Conservation (phyloP, 306 rosid genomes). For the Pyrus bretschneideri region DNA sequence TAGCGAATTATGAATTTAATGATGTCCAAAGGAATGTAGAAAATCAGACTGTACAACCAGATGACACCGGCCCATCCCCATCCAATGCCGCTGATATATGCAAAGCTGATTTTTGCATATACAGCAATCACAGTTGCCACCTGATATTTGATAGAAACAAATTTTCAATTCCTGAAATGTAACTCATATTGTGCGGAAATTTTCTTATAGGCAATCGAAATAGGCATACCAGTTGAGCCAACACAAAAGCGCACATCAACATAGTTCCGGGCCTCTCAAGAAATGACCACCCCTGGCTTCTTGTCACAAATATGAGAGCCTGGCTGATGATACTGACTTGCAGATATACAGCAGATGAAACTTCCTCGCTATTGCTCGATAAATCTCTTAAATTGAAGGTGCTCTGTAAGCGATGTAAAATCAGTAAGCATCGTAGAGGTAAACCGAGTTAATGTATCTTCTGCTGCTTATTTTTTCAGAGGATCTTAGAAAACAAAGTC, state of each 20-base stretch:
- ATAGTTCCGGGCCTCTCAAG: slow-evolving; percentile 71
- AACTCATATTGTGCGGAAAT: background rate
- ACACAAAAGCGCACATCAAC: slow-evolving; percentile 68
- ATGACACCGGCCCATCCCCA: slow-evolving; percentile 90
- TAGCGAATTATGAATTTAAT: slow-evolving; percentile 72
- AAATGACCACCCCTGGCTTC: slow-evolving; percentile 72
- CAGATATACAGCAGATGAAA: slow-evolving; percentile 70
- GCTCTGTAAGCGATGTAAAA: slow-evolving; percentile 36
- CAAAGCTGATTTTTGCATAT: slow-evolving; percentile 71
- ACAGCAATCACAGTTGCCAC: slow-evolving; percentile 84
- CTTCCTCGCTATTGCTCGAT: slow-evolving; percentile 47
- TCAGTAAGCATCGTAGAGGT: slow-evolving; percentile 2
- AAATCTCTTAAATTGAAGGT: slow-evolving; percentile 47
- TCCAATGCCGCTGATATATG: slow-evolving; percentile 66
- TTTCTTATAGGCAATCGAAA: background rate
- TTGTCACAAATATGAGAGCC: slow-evolving; percentile 82
- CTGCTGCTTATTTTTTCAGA: background rate
- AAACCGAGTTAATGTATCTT: background rate
- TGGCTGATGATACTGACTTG: slow-evolving; percentile 89
- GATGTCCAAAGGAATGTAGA: slow-evolving; percentile 72
- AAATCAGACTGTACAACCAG: slow-evolving; percentile 71
- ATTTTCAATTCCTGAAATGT: background rate
- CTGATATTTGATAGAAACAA: slow-evolving; percentile 17
- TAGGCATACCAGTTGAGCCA: slow-evolving; percentile 65
- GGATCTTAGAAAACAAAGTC: background rate